Evolutionary conservation across 2,329 filamentous ascomycete species (phyloP).

Genomic region (Penicillium sumatraense): DNA sequence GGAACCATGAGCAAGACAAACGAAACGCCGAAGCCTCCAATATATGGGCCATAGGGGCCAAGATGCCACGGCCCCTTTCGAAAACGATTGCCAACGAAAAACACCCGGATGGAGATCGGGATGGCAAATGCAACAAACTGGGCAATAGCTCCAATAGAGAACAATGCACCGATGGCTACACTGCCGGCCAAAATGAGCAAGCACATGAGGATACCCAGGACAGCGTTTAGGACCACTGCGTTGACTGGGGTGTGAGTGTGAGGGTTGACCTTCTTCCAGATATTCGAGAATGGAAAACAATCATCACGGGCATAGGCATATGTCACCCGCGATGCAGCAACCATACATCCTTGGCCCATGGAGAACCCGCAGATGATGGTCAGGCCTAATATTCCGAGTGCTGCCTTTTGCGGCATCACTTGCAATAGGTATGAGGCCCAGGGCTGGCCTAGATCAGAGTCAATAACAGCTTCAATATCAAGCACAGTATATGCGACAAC

Average conservation of each 20-base stretch:
- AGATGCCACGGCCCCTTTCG: conserved; percentile 71
- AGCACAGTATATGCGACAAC: conserved; percentile 74
- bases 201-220: conserved; percentile 63
- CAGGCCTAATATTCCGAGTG: conserved; percentile 65
- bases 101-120: conserved; percentile 49
- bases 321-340: conserved; percentile 68
- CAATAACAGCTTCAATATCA: conserved; percentile 63
- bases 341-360: conserved; percentile 76
- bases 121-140: conserved; percentile 62
- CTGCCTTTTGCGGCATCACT: conserved; percentile 63
- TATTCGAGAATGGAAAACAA: conserved; percentile 65
- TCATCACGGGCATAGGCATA: conserved; percentile 76
- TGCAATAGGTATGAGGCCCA: conserved; percentile 73
- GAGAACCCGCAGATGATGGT: conserved; percentile 72
- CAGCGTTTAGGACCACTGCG: conserved; percentile 69
- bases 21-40: conserved; percentile 60
- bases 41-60: conserved; percentile 61
- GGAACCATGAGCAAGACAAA: conserved; percentile 72
- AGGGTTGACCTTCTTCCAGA: conserved; percentile 65
- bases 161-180: conserved; percentile 68
- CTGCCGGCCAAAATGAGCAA: conserved; percentile 69
- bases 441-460: conserved; percentile 68
- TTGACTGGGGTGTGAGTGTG: conserved; percentile 70
- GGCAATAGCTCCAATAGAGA: conserved; percentile 71
- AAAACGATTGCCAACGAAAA: conserved; percentile 65